A percentile compares a stretch with the other conserved stretches of the same genome.
These are phyloP conservation scores for Brasilioporus rufonigricans DNA, from an alignment of 768 basidiomycete genomes.

Conservation along the genomic window DNA sequence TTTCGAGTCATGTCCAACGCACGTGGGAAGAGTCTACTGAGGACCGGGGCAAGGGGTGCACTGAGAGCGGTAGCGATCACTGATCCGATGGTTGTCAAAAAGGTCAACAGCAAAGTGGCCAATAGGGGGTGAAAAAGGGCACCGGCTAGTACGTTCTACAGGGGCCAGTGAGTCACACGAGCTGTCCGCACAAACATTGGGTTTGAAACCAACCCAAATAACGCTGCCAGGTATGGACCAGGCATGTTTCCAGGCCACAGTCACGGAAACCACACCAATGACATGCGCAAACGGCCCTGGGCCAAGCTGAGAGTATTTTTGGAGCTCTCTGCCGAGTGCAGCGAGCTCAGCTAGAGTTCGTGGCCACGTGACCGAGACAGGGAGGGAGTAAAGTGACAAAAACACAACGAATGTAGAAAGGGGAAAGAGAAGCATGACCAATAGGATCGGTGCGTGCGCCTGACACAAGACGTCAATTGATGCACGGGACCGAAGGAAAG, in stretches of 20 bases:
- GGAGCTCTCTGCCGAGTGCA: constrained; percentile 70
- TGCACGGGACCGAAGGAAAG: constrained; percentile 1
- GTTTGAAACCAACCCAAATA: constrained; percentile 62
- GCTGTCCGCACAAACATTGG: not conserved
- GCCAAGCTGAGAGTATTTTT: constrained; percentile 75
- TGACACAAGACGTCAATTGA: constrained; percentile 20
- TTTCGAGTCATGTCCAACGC: constrained; percentile 82
- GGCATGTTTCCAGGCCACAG: constrained; percentile 93
- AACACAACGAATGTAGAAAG: constrained; percentile 60
- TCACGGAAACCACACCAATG: constrained; percentile 75
- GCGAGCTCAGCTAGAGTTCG: constrained; percentile 73
- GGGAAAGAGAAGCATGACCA: constrained; percentile 64
- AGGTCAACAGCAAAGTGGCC: constrained; percentile 77
- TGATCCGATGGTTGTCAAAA: constrained; percentile 87
- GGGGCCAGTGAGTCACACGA: constrained; percentile 17
- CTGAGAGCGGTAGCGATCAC: constrained; percentile 77
- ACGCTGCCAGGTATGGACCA: constrained; percentile 97
- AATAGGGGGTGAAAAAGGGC: constrained; percentile 80
- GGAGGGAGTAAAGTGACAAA: constrained; percentile 49
- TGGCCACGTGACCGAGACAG: constrained; percentile 76
- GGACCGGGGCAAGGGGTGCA: constrained; percentile 79
- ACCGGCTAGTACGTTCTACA: constrained; percentile 85
- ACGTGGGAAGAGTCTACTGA: constrained; percentile 78
- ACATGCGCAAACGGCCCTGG: constrained; percentile 68
- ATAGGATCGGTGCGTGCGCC: constrained; percentile 64